A percentile compares a stretch with the other conserved stretches of the same genome.
Evolutionary conservation across 2,329 filamentous ascomycete species (phyloP).

Genomic region (Chrysoporthe austroafricana): DNA sequence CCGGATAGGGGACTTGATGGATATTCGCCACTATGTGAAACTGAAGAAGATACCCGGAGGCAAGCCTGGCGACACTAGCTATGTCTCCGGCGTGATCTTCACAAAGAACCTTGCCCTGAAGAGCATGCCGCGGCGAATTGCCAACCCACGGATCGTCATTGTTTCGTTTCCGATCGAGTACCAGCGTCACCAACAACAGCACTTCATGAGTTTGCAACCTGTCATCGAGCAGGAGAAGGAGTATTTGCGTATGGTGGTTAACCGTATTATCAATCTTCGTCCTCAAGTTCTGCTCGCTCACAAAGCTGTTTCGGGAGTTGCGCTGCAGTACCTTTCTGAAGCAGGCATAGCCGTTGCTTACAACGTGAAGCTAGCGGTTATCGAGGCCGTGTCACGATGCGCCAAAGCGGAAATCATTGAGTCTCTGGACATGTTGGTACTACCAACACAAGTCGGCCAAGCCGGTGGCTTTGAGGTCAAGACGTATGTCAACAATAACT

Average conservation of each 20-base stretch:
- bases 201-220: conserved; percentile 97
- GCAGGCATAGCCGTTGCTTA: conserved; percentile 92
- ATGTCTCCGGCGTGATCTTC: conserved; percentile 95
- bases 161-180: conserved; percentile 97
- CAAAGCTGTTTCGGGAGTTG: conserved; percentile 88
- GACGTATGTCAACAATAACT: conserved; percentile 83
- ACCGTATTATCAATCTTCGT: conserved; percentile 81
- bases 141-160: conserved; percentile 84
- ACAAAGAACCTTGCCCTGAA: conserved; percentile 96
- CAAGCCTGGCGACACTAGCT: conserved; percentile 87
- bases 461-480: conserved; percentile 93
- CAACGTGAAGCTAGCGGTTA: conserved; percentile 94
- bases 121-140: conserved; percentile 88
- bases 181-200: conserved; percentile 81
- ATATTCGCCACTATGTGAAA: conserved; percentile 96
- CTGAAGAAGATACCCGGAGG: conserved; percentile 95
- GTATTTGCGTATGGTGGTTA: conserved; percentile 88
- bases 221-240: conserved; percentile 97
- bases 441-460: conserved; percentile 75
- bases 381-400: conserved; percentile 92
- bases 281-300: conserved; percentile 91
- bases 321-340: conserved; percentile 83
- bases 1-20: conserved; percentile 89
- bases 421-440: conserved; percentile 88
- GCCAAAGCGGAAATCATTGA: conserved; percentile 92